phyloP scores from a whole-genome alignment of 1,139 yeast genomes.

The Kurtzmaniella quercitrusa region DNA sequence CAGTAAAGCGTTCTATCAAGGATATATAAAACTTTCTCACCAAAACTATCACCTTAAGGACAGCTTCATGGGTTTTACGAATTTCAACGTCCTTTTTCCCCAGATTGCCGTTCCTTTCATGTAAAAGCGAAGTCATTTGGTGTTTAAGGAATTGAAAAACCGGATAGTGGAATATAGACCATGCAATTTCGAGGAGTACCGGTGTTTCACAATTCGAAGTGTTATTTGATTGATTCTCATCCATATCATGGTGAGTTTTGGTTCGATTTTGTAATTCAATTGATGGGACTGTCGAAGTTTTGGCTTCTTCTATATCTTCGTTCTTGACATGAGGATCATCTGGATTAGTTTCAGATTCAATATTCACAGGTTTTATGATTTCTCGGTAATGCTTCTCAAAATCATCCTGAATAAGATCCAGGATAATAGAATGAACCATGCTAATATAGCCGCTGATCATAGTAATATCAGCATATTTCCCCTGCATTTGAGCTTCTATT shows the following conservation, averaged over 20 bases:
- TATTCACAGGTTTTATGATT: no score
- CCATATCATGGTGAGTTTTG: constrained; percentile 8
- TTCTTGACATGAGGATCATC: no score
- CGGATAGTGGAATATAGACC: constrained; percentile 65
- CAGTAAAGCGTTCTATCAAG: constrained; percentile 33
- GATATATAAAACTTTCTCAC: constrained; percentile 44
- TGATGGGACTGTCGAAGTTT: no score
- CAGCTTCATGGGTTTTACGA: constrained; percentile 51
- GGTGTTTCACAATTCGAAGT: background rate
- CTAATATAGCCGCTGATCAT: constrained; percentile 42
- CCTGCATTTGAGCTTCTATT: background rate
- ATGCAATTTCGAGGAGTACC: constrained; percentile 20
- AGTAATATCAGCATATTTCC: constrained; percentile 38
- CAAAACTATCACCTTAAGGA: constrained; percentile 44
- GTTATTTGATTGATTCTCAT: constrained; percentile 13
- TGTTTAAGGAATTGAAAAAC: constrained; percentile 51
- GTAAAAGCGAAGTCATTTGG: constrained; percentile 26
- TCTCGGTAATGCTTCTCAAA: constrained; percentile 21
- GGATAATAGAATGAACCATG: constrained; percentile 40
- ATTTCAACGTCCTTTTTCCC: constrained; percentile 40
- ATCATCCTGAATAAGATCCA: constrained; percentile 33
- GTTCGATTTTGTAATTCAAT: background rate
- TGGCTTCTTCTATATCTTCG: no score
- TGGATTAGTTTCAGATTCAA: no score
- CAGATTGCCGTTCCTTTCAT: constrained; percentile 4